These are phyloP conservation scores for Psilocybe tampanensis DNA, from an alignment of 768 basidiomycete genomes.

Conservation along the genomic window DNA sequence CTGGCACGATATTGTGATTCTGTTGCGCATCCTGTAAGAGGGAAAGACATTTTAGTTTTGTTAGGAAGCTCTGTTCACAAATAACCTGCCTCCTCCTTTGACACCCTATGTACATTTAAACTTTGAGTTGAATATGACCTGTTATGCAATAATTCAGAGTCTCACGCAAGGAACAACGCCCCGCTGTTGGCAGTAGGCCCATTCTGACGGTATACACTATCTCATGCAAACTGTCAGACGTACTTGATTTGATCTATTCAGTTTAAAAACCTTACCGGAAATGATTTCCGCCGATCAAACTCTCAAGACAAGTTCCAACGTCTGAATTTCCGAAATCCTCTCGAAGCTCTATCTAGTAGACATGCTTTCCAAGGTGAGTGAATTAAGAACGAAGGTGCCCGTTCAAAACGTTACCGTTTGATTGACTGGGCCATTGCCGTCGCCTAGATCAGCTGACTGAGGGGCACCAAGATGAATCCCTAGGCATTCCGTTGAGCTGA, in stretches of 20 bases:
- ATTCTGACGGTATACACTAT: slow-evolving; percentile 60
- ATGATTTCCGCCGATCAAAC: slow-evolving; percentile 79
- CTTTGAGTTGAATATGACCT: not conserved
- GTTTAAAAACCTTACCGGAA: slow-evolving; percentile 65
- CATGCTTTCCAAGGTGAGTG: no score
- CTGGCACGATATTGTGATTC: slow-evolving; percentile 32
- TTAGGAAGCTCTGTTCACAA: no score
- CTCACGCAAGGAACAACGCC: slow-evolving; percentile 56
- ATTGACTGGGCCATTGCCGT: slow-evolving; percentile 65
- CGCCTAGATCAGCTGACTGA: slow-evolving; percentile 78
- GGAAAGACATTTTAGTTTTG: not conserved
- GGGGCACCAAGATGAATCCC: slow-evolving; percentile 68
- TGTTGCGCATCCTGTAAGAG: slow-evolving; percentile 25
- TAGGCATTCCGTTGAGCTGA: slow-evolving; percentile 61
- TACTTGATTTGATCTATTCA: not conserved
- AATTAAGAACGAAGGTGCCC: no score
- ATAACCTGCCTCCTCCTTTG: slow-evolving; percentile 34
- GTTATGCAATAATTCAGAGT: not conserved
- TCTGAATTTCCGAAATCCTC: slow-evolving; percentile 71
- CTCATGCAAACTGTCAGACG: not conserved
- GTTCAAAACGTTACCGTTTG: slow-evolving; percentile 43
- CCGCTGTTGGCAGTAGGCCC: slow-evolving; percentile 46
- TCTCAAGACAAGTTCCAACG: slow-evolving; percentile 76
- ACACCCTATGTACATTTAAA: slow-evolving; percentile 26
- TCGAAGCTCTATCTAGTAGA: slow-evolving; percentile 59